Evolutionary conservation across 768 basidiomycete genomes (phyloP), one percentile per base, ranked within the genome.

Genomic region (Dictyophora rubrovolvata): DNA sequence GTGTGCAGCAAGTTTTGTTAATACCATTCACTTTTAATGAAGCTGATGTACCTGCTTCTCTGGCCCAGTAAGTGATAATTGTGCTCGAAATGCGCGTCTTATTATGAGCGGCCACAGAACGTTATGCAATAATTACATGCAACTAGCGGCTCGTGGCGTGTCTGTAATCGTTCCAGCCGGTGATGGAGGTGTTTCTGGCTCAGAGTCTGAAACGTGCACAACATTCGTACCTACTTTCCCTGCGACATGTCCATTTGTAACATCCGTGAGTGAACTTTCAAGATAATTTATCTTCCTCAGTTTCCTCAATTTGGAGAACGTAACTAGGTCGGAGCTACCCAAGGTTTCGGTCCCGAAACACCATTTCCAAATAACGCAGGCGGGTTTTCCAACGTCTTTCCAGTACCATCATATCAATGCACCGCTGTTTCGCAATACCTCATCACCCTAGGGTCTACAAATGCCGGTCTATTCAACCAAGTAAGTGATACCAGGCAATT

Each of bases 371-470:
- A 61, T 55, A 59, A 57, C 7, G 54, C 60, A 2, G 64, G 64
- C 6, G 64, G 64, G 21, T 65, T 65, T 55, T 61, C 60, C 50
- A 63, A 63, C 20, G 16, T 60, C 54, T 65, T 63, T 47, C 4
- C 56, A 52, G 42, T 18, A 12, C 50, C 61, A 10, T 62, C 61
- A 56, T 74, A 69, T 56, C 73, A 74, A 63, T 21, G 61, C 1
- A 36, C 60, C 16, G 67, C 68, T 2, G 72, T 75, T 2, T 49
- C 64, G 16, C 60, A 60, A 14, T 74, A 69, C 65, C 63, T 72
- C 23, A 61, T 55, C 6, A 64, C 63, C 10, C 73, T 84, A 48
- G 82, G 81, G n/a, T 33, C 16, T 37, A 52, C 57, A 9, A 59
- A 59, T 42, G 21, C 57, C 18, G 57, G 49, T 16, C 5, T 14